A percentile compares a stretch with the other conserved stretches of the same genome.
Conservation (phyloP, 2,329 filamentous ascomycete species). For the Pseudogymnoascus sp. region DNA sequence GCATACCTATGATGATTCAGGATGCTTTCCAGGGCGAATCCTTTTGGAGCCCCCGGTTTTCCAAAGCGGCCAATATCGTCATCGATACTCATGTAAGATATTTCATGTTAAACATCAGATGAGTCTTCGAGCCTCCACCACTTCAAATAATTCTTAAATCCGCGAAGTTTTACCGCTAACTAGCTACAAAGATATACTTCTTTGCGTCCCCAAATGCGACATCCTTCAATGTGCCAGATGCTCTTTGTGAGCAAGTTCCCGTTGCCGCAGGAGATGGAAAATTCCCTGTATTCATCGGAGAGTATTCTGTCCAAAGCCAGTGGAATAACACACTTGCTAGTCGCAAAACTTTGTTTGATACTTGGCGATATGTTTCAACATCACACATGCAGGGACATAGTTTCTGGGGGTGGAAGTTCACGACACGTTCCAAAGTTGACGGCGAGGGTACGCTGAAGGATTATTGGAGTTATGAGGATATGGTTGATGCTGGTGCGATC, state of each 20-base stretch:
- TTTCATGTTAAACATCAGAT: not conserved
- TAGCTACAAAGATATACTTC: constrained; percentile 21
- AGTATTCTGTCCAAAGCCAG: constrained; percentile 29
- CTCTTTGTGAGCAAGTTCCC: constrained; percentile 25
- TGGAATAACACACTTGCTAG: constrained; percentile 28
- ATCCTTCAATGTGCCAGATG: constrained; percentile 22
- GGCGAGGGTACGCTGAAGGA: constrained; percentile 14
- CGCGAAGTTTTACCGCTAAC: constrained; percentile 9
- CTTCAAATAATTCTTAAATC: no score
- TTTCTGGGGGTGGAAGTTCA: constrained; percentile 24
- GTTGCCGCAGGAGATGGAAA: constrained; percentile 19
- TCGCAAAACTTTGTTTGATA: constrained; percentile 27
- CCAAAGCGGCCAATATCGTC: constrained; percentile 24
- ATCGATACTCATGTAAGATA: constrained; percentile 23
- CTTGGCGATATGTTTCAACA: constrained; percentile 28
- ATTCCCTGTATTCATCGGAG: constrained; percentile 31
- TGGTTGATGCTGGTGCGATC: not conserved
- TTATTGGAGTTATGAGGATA: constrained; percentile 12
- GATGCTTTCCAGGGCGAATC: constrained; percentile 24
- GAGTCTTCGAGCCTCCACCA: no score
- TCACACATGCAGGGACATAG: constrained; percentile 28
- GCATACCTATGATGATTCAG: constrained; percentile 30
- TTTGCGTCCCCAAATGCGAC: constrained; percentile 24
- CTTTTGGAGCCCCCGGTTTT: constrained; percentile 26
- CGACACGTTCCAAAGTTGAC: constrained; percentile 4